Base-by-base conservation (phyloP, 805 yeast species). In the Candida nitratophila region DNA sequence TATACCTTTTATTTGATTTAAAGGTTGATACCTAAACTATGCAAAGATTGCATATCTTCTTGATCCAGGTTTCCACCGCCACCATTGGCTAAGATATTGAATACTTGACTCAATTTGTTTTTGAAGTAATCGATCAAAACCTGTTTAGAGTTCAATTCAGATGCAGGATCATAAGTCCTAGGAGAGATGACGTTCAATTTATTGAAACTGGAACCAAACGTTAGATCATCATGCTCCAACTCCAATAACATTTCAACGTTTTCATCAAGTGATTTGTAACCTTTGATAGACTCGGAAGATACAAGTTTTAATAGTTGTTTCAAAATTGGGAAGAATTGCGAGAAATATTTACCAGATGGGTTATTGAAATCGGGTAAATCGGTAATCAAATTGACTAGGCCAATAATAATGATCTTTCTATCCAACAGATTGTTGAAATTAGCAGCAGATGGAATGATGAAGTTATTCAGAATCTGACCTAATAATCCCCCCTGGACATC, bases 161-260 rank as follows among this genome's bases (percentile, higher is more conserved):
- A 74, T 27, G 79, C 59, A 1, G 97, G 96, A 63, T 93, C 97
- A 50, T 77, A 70, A 3, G 82, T 73, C 49, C 72, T 77, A 15
- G 64, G 64, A 30, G 76, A 71, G 40, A 89, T 80, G 2, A 85
- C 75, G 1, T 75, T 78, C 47, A 93, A 69, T 56, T 76, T 81
- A 42, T 95, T 86, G 63, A 78, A 93, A 42, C 82, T 79, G 0
- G 96, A 83, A 2, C 98, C 98, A 64, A 90, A 93, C 2, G 93
- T 71, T 2, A 72, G 60, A 41, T 83, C 74, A 37, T 62, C 66
- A 41, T 57, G 60, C 48, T 89, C 96, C 22, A 74, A 56, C 42
- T 84, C 89, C 27, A 75, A 54, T 50, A 82, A 83, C 19, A 74
- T 55, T 40, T 76, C 81, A 34, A 61, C 62, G 31, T 69, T 64